Evolutionary conservation across 2,329 filamentous ascomycete genomes (phyloP).

Genomic region (Phaeophleospora eucalypticola): DNA sequence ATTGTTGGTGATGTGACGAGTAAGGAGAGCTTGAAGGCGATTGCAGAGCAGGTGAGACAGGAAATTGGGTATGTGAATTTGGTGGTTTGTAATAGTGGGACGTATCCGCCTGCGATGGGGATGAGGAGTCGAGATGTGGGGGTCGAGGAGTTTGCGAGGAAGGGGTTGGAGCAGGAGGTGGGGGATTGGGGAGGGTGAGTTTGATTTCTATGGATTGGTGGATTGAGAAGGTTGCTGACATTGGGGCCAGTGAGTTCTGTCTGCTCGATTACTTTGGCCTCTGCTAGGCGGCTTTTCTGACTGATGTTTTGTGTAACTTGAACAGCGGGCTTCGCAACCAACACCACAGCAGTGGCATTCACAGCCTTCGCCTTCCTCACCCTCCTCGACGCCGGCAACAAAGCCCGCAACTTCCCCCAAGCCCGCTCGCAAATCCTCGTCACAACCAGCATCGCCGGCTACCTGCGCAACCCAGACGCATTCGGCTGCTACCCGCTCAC

Average conservation of each 20-base stretch:
- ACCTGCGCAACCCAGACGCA: conserved; percentile 36
- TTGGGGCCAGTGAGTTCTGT: too few relatives aligned
- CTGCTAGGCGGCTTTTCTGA: not conserved
- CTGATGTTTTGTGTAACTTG: not conserved
- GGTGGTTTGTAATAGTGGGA: conserved; percentile 38
- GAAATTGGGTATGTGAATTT: conserved; percentile 36
- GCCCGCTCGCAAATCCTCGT: conserved; percentile 43
- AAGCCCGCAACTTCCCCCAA: conserved; percentile 28
- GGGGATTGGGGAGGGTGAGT: conserved; percentile 18
- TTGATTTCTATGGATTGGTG: not conserved
- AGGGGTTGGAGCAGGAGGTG: conserved; percentile 16
- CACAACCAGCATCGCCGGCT: conserved; percentile 46
- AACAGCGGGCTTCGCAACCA: conserved; percentile 29
- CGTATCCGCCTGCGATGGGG: conserved; percentile 17
- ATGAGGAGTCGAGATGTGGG: conserved; percentile 4
- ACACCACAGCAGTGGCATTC: conserved; percentile 36
- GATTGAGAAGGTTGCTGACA: too few relatives aligned
- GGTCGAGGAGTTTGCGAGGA: conserved; percentile 22
- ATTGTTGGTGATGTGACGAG: conserved; percentile 44
- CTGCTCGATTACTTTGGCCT: not conserved
- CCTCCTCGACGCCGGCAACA: conserved; percentile 40
- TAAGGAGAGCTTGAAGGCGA: conserved; percentile 36
- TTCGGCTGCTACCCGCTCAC: conserved; percentile 41
- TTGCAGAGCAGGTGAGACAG: conserved; percentile 36
- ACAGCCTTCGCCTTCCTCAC: conserved; percentile 40